A percentile compares a stretch with the other conserved stretches of the same genome.
Conservation (phyloP, 1,284 basidiomycete species). For the Ceratobasidium sp. region DNA sequence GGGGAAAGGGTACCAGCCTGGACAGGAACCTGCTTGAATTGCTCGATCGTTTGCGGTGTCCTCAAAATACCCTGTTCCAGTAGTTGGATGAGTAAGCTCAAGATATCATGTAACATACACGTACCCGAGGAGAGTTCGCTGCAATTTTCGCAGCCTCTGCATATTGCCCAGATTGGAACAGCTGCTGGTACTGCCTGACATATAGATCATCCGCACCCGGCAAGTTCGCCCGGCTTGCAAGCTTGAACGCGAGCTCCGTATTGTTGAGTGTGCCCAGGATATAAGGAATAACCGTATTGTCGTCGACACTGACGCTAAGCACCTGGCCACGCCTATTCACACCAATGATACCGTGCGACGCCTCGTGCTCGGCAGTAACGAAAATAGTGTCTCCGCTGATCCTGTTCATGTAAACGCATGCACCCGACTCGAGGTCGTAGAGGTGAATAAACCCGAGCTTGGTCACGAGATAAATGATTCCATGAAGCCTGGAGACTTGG, state of each 20-base stretch:
- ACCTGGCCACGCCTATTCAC: slow-evolving; percentile 99
- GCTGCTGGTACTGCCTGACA: slow-evolving; percentile 92
- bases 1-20: slow-evolving; percentile 93
- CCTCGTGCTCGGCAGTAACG: slow-evolving; percentile 96
- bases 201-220: slow-evolving; percentile 99
- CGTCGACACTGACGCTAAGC: slow-evolving; percentile 96
- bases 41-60: slow-evolving; percentile 95
- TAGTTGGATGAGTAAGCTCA: slow-evolving; percentile 13
- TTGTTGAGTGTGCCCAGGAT: slow-evolving; percentile 95
- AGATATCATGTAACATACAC: background rate
- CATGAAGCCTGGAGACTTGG: slow-evolving; percentile 98
- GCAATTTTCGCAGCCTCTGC: slow-evolving; percentile 98
- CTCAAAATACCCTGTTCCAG: slow-evolving; percentile 86
- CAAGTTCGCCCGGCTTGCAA: slow-evolving; percentile 95
- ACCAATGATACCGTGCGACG: slow-evolving; percentile 95
- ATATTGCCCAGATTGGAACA: slow-evolving; percentile 92
- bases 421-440: slow-evolving; percentile 98
- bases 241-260: slow-evolving; percentile 97
- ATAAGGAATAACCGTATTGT: slow-evolving; percentile 95
- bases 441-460: slow-evolving; percentile 99
- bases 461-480: slow-evolving; percentile 97
- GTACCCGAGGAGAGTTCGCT: slow-evolving; percentile 92
- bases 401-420: slow-evolving; percentile 99
- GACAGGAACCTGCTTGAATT: slow-evolving; percentile 95
- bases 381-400: slow-evolving; percentile 99